Evolutionary conservation across 1,284 basidiomycete species (phyloP).

Genomic region (Xanthoconium separans): DNA sequence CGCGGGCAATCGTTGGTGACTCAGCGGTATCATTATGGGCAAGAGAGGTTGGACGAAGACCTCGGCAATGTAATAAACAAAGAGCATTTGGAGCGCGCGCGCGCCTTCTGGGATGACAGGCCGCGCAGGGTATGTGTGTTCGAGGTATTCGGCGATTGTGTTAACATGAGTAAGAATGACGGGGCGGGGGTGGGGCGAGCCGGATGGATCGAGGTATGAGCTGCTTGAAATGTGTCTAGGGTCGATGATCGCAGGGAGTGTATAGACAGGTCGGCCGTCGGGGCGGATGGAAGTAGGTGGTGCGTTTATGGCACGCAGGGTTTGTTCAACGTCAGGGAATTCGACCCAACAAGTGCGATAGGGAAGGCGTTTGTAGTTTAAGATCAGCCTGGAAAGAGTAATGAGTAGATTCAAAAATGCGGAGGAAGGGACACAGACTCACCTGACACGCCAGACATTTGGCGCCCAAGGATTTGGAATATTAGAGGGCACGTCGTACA

Average conservation of each 20-base stretch:
- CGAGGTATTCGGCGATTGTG: conserved; percentile 70
- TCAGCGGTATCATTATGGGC: conserved; percentile 67
- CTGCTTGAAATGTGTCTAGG: conserved; percentile 17
- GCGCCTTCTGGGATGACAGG: conserved; percentile 68
- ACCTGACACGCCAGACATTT: conserved; percentile 61
- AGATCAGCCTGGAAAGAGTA: conserved; percentile 49
- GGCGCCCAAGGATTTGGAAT: conserved; percentile 68
- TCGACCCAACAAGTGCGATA: conserved; percentile 70
- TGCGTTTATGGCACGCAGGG: conserved; percentile 56
- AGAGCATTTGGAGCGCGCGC: conserved; percentile 61
- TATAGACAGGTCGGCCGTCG: conserved; percentile 62
- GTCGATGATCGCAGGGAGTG: conserved; percentile 63
- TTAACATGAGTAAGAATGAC: conserved; percentile 55
- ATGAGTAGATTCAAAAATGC: not conserved
- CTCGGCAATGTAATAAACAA: conserved; percentile 69
- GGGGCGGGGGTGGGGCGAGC: conserved; percentile 33
- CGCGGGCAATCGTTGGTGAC: conserved; percentile 56
- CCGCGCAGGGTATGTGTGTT: conserved; percentile 62
- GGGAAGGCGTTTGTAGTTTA: conserved; percentile 69
- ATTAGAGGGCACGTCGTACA: conserved; percentile 64
- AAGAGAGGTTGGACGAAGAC: conserved; percentile 64
- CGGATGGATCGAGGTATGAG: conserved; percentile 4
- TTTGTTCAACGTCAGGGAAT: conserved; percentile 62
- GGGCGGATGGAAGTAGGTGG: conserved; percentile 50
- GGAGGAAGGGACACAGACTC: not conserved